Evolutionary conservation across 306 rosid species (phyloP), one percentile per base, ranked within the genome.

Genomic region (Trifolium dubium): DNA sequence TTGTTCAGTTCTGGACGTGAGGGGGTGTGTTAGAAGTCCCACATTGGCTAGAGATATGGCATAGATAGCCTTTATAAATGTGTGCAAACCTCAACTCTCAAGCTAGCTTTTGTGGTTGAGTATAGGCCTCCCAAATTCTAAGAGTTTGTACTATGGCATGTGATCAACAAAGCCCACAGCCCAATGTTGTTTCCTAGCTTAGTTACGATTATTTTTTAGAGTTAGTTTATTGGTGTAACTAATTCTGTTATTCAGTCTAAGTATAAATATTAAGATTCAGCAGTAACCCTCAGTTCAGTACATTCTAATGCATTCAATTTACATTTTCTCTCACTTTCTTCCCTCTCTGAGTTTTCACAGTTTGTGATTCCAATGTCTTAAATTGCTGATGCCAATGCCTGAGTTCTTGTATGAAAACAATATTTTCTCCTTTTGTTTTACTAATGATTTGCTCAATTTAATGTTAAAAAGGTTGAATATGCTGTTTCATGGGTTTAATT

Each of bases 321-420:
- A 30, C 64, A 59, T 59, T 30, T 58, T 59, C 64, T 59, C 64
- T 59, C 40, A 5, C 40, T 29, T 59, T 59, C 64, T 29, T 30
- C 39, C 39, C 19, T 59, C 13, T 49, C 39, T 12, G 18, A 14
- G 18, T 60, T 60, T 60, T 18, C 31, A 30, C 31, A 31, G 67
- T 67, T 13, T 37, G 65, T 65, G 60, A 47, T 79, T 65, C 62
- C 18, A 19, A 50, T 80, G 67, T 49, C 73, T 32, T 67, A 76
- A 59, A 66, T 60, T 79, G 58, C 71, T 73, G 66, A 58, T 73
- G 18, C 11, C 1, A 15, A 75, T 74, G 31, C 28, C 46, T 39
- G 28, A 18, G 72, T 30, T n/a, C 47, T 72, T 70, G 40, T 40
- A 30, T 13, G 28, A 46, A 23, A 17, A 49, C n/a, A 29, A 29